Conservation (phyloP, 2,329 filamentous ascomycete genomes). For the Fusarium agapanthi region DNA sequence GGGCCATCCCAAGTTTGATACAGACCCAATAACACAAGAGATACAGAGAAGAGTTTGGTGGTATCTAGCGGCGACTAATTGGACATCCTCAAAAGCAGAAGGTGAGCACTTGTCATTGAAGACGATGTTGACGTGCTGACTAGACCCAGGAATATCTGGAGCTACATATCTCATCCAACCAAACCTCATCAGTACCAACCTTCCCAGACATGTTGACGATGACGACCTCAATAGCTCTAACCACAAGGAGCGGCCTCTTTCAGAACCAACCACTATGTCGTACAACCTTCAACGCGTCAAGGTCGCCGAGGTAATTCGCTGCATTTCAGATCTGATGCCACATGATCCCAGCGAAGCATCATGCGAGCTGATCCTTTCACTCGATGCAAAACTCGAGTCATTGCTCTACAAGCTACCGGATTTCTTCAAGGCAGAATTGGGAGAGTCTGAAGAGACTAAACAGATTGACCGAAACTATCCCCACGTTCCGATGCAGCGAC, state of each 20-base stretch:
- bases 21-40: neutral
- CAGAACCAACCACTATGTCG: neutral
- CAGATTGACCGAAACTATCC: neutral
- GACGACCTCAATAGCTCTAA: rapidly evolving
- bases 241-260: neutral
- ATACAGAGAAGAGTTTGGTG: neutral
- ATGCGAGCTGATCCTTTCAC: neutral
- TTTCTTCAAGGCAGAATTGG: neutral
- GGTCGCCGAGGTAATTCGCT: neutral
- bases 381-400: neutral
- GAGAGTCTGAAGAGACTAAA: neutral
- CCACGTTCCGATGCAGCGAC: neutral
- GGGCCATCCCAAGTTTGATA: rapidly evolving
- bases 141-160: neutral
- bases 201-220: neutral
- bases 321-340: neutral
- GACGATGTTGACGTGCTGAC: neutral
- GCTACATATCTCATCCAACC: neutral
- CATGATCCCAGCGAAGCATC: neutral
- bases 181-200: neutral
- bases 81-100: neutral
- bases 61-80: neutral
- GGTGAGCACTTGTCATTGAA: rapidly evolving
- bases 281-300: neutral
- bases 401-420: neutral